phyloP scores from a whole-genome alignment of 345 rosid genomes.

The Combretum micranthum region DNA sequence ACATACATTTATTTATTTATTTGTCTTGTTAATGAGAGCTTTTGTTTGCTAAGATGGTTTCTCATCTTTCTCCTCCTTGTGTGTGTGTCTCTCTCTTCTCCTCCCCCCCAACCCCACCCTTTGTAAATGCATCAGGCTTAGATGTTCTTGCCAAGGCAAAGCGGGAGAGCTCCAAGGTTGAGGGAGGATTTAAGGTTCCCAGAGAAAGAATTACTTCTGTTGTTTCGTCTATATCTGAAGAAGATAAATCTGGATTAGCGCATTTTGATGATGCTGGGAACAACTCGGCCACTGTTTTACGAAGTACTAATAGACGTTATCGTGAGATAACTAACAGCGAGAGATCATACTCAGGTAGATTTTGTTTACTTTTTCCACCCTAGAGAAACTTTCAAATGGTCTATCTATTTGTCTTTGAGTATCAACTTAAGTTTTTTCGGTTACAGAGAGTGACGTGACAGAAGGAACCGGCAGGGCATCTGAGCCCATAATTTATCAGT shows the following conservation, averaged over 20 bases:
- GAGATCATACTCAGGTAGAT: slow-evolving; percentile 28
- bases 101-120: background rate
- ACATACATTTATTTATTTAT: no score
- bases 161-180: slow-evolving; percentile 23
- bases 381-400: no score
- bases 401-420: no score
- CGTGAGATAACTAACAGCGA: slow-evolving; percentile 35
- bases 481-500: slow-evolving; percentile 8
- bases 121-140: slow-evolving; percentile 20
- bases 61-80: no score
- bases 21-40: no score
- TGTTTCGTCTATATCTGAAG: slow-evolving; percentile 49
- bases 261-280: slow-evolving; percentile 20
- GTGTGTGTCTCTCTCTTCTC: background rate
- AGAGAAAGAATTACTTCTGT: slow-evolving; percentile 32
- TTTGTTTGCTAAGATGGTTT: no score
- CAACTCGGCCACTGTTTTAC: slow-evolving; percentile 7
- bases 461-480: slow-evolving; percentile 16
- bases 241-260: slow-evolving; percentile 33
- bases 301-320: slow-evolving; percentile 36
- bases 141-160: slow-evolving; percentile 44
- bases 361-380: no score
- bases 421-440: background rate
- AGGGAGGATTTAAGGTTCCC: slow-evolving; percentile 60
- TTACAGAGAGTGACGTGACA: slow-evolving; percentile 34